Conservation (phyloP, 208 protist genomes). For the Wallacemonas sp. region DNA sequence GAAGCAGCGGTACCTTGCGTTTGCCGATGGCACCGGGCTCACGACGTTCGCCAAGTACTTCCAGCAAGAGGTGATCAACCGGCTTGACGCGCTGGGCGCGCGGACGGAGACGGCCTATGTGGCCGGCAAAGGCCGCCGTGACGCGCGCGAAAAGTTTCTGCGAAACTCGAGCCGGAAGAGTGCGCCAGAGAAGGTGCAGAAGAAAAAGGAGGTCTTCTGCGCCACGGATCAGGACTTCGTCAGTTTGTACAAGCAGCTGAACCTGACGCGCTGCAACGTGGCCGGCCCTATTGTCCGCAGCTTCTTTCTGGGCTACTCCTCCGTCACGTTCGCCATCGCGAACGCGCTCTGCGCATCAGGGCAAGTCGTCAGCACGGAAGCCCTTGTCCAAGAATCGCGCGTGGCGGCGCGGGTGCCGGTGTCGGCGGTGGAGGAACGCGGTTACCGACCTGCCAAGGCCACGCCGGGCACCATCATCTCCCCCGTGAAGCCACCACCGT, state of each 20-base stretch:
- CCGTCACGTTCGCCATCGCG: slow-evolving; percentile 1
- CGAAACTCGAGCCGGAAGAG: not conserved
- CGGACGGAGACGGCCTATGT: slow-evolving; percentile 3
- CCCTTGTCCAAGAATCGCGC: not conserved
- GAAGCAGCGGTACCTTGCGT: slow-evolving; percentile 2
- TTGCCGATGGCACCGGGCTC: not conserved
- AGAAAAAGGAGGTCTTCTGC: slow-evolving; percentile 9
- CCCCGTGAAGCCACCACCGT: not conserved
- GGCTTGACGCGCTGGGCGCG: not conserved
- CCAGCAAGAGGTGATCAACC: slow-evolving; percentile 5
- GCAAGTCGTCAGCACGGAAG: not conserved
- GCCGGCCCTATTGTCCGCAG: not conserved
- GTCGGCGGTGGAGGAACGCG: slow-evolving; percentile 9
- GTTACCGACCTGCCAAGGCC: not conserved
- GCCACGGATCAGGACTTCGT: slow-evolving; percentile 3
- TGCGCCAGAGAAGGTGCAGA: not conserved
- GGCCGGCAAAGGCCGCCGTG: slow-evolving; percentile 4
- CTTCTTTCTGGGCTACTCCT: slow-evolving; percentile 8
- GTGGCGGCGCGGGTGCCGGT: not conserved
- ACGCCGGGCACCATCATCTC: not conserved
- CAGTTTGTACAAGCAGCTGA: not conserved
- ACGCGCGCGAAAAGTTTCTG: slow-evolving; percentile 9
- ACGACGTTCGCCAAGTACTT: slow-evolving; percentile 6
- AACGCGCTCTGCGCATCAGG: not conserved
- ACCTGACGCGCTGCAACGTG: not conserved